Conservation (phyloP, 495 filamentous ascomycete species). For the Penicillium crystallinum region DNA sequence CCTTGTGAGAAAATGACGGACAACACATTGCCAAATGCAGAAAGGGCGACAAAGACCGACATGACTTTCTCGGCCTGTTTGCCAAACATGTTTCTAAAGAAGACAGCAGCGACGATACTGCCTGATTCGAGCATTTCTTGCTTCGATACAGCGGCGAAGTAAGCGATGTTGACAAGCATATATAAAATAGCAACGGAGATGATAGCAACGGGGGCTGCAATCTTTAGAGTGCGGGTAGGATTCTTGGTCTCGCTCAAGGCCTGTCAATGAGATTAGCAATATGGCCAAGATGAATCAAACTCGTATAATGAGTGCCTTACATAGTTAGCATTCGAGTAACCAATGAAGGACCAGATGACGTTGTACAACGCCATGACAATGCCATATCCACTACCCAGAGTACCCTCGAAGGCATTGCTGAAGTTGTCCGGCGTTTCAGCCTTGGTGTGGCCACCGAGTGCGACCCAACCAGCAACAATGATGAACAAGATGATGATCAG, state of each 20-base stretch:
- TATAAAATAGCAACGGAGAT: constrained; percentile 58
- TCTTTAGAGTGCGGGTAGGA: constrained; percentile 56
- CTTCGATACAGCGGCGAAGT: constrained; percentile 63
- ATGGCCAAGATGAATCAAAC: neutral
- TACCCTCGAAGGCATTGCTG: constrained; percentile 57
- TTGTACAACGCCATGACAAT: constrained; percentile 60
- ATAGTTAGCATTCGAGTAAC: constrained; percentile 59
- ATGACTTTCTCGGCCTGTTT: constrained; percentile 52
- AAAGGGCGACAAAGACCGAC: constrained; percentile 67
- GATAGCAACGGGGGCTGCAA: constrained; percentile 59
- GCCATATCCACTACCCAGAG: constrained; percentile 52
- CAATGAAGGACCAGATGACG: constrained; percentile 64
- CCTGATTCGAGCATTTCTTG: constrained; percentile 56
- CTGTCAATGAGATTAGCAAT: constrained; percentile 24
- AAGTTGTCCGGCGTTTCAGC: constrained; percentile 57
- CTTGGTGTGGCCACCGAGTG: constrained; percentile 45
- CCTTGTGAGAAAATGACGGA: constrained; percentile 66
- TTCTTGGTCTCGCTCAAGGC: constrained; percentile 59
- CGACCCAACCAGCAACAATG: constrained; percentile 59
- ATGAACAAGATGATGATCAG: constrained; percentile 63
- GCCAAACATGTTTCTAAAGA: constrained; percentile 67
- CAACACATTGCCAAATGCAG: constrained; percentile 66
- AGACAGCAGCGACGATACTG: constrained; percentile 55
- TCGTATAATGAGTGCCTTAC: constrained; percentile 11
- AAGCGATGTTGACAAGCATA: constrained; percentile 67